These are phyloP conservation scores for Crepidotus variabilis DNA, from an alignment of 768 basidiomycete species.

Conservation along the genomic window DNA sequence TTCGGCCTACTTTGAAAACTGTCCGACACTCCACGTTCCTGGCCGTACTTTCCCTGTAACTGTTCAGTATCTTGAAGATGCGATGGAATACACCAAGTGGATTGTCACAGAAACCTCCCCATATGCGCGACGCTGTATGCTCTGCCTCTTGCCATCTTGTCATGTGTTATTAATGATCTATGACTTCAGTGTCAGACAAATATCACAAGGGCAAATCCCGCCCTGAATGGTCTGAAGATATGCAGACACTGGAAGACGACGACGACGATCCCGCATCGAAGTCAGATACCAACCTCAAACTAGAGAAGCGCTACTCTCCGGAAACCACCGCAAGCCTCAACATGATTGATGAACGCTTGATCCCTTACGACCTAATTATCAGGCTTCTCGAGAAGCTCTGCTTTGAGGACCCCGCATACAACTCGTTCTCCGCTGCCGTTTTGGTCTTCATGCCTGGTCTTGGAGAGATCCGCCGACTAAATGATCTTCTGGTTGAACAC, in stretches of 20 bases:
- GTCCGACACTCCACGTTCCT: conserved; percentile 82
- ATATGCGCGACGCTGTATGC: conserved; percentile 70
- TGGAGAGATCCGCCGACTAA: conserved; percentile 86
- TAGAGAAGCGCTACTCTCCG: conserved; percentile 79
- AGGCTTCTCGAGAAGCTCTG: conserved; percentile 81
- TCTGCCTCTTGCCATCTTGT: background rate
- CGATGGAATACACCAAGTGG: conserved; percentile 79
- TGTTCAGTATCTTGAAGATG: conserved; percentile 84
- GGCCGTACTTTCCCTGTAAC: conserved; percentile 95
- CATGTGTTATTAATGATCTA: background rate
- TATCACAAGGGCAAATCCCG: conserved; percentile 58
- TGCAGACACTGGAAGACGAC: conserved; percentile 56
- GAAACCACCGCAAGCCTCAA: conserved; percentile 77
- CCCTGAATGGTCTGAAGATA: conserved; percentile 80
- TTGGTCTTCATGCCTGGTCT: conserved; percentile 95
- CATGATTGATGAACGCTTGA: conserved; percentile 80
- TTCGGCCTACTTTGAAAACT: conserved; percentile 82
- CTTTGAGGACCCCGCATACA: conserved; percentile 52
- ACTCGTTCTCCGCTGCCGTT: conserved; percentile 69
- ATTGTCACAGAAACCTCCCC: conserved; percentile 74
- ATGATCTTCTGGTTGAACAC: conserved; percentile 79
- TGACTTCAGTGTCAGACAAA: conserved; percentile 51
- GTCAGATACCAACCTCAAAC: conserved; percentile 38
- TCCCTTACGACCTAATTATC: conserved; percentile 90
- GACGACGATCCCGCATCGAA: conserved; percentile 47